Base-by-base conservation (phyloP, 2,329 filamentous ascomycete genomes). In the Cladosporium velox region DNA sequence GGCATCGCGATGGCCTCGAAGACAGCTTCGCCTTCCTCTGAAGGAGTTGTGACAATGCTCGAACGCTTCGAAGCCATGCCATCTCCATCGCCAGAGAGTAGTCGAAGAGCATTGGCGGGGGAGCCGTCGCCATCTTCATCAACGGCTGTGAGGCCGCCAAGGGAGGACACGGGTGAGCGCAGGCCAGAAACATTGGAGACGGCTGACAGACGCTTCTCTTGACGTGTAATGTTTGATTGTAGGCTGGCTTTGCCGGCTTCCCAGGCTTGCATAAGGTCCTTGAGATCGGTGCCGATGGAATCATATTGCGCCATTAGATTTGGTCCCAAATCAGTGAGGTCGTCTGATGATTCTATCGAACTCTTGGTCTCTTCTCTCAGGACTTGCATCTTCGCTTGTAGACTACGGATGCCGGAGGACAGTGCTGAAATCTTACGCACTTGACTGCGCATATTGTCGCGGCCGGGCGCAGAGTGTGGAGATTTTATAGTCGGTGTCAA, bases 361-460 rank as follows among this genome's bases (percentile, higher is more conserved):
- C 87, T 87, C 74, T 91, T 92, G 0, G 93, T 96, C 77, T 97
- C 93, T 77, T 99, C 95, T 59, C 92, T 88, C 64, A 98, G 81
- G 8, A 99, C 84, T 67, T 96, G 93, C 81, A 99, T 88, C 78
- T 98, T 99, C 41, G 95, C 95, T 78, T 98, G 94, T 59, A 99
- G 84, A 12, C 92, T 91, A 32, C 93, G 89, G 68, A 98, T 96
- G 18, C 93, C 93, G 65, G 93, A 91, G 0, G 93, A 97, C 38
- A 99, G 84, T 0, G 91, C 91, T 74, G 91, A 92, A 51, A 99
- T 87, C 75, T 96, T 94, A 67, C 92, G 90, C 66, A 97, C 86
- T 76, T 97, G 94, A 64, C 90, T 89, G 65, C 93, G 90, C 83
- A 94, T 89, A 67, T 92, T 88, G 74, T 97, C 93, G 63, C 90